Conservation (phyloP, 129 eudicot genomes). For the Sambucus nigra region DNA sequence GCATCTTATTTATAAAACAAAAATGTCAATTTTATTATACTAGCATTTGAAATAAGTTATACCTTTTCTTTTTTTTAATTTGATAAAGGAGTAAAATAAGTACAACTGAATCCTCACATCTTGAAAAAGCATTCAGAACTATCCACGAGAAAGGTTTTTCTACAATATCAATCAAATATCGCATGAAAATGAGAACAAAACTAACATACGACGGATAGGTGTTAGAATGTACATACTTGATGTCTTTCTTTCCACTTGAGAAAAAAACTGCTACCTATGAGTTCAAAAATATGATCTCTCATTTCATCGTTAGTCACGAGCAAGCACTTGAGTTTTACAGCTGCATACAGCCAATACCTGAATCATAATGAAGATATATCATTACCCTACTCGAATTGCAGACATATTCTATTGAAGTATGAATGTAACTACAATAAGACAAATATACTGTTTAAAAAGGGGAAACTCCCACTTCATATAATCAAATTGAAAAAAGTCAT, state of each 20-base stretch:
- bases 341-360: constrained; percentile 98
- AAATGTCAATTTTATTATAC: too few relatives aligned
- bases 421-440: not conserved
- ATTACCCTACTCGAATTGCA: not conserved
- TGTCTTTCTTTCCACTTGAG: constrained; percentile 93
- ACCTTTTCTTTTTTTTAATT: too few relatives aligned
- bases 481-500: not conserved
- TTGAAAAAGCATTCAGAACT: not conserved
- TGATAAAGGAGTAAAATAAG: not conserved
- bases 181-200: not conserved
- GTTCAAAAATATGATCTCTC: constrained; percentile 99
- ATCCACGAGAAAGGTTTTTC: not conserved
- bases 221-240: constrained; percentile 39
- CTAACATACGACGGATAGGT: not conserved
- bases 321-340: constrained; percentile 76
- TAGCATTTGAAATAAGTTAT: not conserved
- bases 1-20: not conserved
- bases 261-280: constrained; percentile 73
- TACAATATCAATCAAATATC: not conserved
- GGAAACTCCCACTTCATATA: not conserved
- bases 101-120: too few relatives aligned
- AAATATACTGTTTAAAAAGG: not conserved
- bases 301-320: constrained; percentile 96
- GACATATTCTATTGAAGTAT: not conserved
- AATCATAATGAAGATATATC: constrained; percentile 3